Percentiles rank a stretch among this genome's conserved stretches.
Evolutionary conservation across 345 rosid genomes (phyloP).

Genomic region (Lenwebbia sp.): DNA sequence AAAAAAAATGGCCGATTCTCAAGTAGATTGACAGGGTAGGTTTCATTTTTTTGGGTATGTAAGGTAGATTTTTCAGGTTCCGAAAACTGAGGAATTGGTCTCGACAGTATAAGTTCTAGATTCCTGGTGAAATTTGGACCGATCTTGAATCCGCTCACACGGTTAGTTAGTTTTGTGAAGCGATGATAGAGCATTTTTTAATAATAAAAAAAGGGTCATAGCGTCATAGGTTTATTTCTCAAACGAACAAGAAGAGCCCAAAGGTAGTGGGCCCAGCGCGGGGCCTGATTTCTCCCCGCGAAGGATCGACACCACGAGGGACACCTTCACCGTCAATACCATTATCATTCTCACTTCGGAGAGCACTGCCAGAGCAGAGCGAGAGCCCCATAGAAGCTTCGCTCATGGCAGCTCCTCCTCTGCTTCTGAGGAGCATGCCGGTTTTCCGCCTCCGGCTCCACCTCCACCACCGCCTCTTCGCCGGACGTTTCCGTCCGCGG

Average conservation of each 20-base stretch:
- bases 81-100: no score
- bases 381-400: neutral
- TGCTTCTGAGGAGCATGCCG: constrained; percentile 22
- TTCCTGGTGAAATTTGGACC: no score
- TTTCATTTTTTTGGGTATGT: no score
- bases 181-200: no score
- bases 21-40: no score
- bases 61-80: no score
- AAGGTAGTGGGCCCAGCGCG: neutral
- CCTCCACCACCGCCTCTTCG: constrained; percentile 5
- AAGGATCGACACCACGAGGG: neutral
- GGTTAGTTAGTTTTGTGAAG: no score
- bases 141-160: no score
- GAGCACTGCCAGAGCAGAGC: neutral
- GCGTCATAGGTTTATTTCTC: neutral
- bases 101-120: no score
- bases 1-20: no score
- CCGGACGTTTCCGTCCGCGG: constrained; percentile 14
- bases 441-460: constrained; percentile 27
- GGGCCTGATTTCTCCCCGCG: neutral
- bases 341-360: neutral
- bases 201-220: no score
- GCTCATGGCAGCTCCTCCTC: constrained; percentile 35
- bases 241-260: neutral
- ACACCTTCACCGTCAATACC: neutral